These are phyloP conservation scores for Crithidia fasciculata DNA, from an alignment of 208 protist species.

Conservation along the genomic window DNA sequence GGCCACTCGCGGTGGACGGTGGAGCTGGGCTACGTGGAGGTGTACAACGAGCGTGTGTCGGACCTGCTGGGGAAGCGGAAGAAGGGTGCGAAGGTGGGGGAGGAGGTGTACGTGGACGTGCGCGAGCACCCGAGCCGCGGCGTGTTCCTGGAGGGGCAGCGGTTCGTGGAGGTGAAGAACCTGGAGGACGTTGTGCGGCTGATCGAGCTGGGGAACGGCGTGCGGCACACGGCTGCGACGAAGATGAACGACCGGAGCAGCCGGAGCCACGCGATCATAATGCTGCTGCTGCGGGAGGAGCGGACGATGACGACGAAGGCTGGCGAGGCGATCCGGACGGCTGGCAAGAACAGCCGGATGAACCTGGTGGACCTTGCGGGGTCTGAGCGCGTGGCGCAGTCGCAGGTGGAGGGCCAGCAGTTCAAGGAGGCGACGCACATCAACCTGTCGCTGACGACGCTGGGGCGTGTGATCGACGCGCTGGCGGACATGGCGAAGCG, in stretches of 20 bases:
- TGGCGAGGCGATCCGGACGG: conserved; percentile 81
- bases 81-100: conserved; percentile 45
- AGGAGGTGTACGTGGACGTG: conserved; percentile 74
- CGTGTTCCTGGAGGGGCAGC: conserved; percentile 50
- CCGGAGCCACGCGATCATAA: conserved; percentile 89
- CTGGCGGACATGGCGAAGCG: conserved; percentile 50
- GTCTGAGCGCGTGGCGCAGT: conserved; percentile 74
- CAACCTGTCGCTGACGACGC: conserved; percentile 19
- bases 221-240: conserved; percentile 79
- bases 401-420: conserved; percentile 60
- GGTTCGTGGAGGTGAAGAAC: conserved; percentile 39
- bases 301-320: conserved; percentile 39
- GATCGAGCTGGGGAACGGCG: conserved; percentile 61
- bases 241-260: conserved; percentile 90
- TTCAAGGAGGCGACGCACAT: conserved; percentile 85
- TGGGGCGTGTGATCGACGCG: conserved; percentile 85
- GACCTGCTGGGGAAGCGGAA: conserved; percentile 69
- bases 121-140: conserved; percentile 45
- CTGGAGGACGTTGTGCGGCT: conserved; percentile 60
- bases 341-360: conserved; percentile 51
- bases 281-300: conserved; percentile 55
- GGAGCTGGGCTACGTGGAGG: conserved; percentile 78
- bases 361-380: conserved; percentile 95
- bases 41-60: conserved; percentile 89
- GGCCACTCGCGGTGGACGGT: conserved; percentile 57